Percentiles rank a stretch among this genome's conserved stretches.
phyloP scores from a whole-genome alignment of 371 early-diverging fungal species.

The Mortierella sp. region DNA sequence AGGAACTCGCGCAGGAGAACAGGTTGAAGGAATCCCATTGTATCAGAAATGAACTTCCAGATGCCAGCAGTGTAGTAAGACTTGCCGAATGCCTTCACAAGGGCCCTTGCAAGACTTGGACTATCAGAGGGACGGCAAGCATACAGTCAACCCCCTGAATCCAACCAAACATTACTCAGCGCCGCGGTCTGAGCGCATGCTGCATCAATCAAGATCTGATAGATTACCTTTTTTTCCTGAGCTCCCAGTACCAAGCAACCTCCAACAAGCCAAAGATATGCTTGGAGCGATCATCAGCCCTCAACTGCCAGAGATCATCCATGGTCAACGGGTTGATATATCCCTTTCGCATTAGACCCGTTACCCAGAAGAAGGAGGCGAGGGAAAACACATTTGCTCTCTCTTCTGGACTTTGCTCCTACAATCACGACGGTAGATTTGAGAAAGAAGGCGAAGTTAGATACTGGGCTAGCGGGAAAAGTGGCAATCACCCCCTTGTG shows the following conservation, averaged over 20 bases:
- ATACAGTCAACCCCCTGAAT: too few relatives aligned
- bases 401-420: conserved; percentile 75
- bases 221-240: conserved; percentile 63
- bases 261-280: conserved; percentile 74
- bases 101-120: conserved; percentile 80
- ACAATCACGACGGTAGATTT: neutral
- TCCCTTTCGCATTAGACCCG: conserved; percentile 86
- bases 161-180: neutral
- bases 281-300: conserved; percentile 71
- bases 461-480: neutral
- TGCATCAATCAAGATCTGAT: neutral
- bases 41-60: conserved; percentile 84
- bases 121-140: conserved; percentile 1
- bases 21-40: conserved; percentile 89
- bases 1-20: conserved; percentile 79
- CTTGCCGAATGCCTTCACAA: conserved; percentile 71
- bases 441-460: neutral
- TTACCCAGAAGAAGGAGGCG: conserved; percentile 93
- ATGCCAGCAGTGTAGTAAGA: conserved; percentile 77
- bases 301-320: conserved; percentile 84
- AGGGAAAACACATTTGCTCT: conserved; percentile 87
- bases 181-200: neutral
- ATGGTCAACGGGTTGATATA: conserved; percentile 76
- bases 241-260: conserved; percentile 73
- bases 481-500: neutral